Evolutionary conservation across 768 basidiomycete genomes (phyloP), one percentile per base, ranked within the genome.

Genomic region (Solioccasus polychromus): DNA sequence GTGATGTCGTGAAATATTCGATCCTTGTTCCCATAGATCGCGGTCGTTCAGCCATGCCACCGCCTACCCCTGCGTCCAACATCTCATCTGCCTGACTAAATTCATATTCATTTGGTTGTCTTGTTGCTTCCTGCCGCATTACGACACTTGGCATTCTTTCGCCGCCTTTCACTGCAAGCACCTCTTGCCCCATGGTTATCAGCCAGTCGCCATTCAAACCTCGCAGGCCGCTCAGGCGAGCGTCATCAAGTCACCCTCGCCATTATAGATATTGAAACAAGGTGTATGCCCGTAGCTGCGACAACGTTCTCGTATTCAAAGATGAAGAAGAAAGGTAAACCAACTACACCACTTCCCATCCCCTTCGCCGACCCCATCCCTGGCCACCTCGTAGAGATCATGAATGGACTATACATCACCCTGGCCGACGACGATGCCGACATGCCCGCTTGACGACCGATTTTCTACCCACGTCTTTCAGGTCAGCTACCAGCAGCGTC

Each of bases 391-490:
- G 36, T 49, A 8, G 41, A 52, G 23, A 19, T 62, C 25, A 17
- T 47, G 9, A 22, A 30, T 0, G 47, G 48, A 4, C 15, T 60
- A 12, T 64, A 46, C 34, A 50, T 64, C 30, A 58, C 60, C 6
- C n/a, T 55, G 17, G 47, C 39, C 4, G 51, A 61, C 39, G 17
- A 48, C 19, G 51, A 53, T 18, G 23, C 20, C 1, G 41, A 59
- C 14, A 8, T 53, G 3, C 18, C 28, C 11, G 23, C 31, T 39
- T 11, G 52, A 50, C 23, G 23, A 42, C 38, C 19, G n/a, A n/a
- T n/a, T n/a, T n/a, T n/a, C n/a, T n/a, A 60, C 42, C 22, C 62
- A 62, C 35, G 28, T 63, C 43, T 30, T 64, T 25, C 50, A 42
- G 23, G 19, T 63, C 34, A 35, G 17, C 5, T 44, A 44, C n/a